Percentiles rank a stretch among this genome's conserved stretches.
Conservation (phyloP, 208 protist genomes). For the Leishmania turanica region DNA sequence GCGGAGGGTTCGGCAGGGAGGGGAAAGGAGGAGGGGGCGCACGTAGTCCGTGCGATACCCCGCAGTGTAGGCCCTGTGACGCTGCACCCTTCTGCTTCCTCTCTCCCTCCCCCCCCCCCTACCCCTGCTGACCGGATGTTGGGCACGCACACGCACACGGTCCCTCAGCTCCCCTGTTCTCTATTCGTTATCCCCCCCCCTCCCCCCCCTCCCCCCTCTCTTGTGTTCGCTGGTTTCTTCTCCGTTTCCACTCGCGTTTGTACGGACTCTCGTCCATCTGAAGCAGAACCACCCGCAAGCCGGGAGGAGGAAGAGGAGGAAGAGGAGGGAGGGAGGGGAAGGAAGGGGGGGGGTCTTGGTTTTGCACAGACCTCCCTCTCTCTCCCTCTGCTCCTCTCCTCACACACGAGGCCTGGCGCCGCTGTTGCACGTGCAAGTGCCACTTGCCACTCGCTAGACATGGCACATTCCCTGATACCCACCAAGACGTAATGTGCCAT, state of each 20-base stretch:
- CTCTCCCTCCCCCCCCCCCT: background rate
- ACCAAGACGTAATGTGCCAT: background rate
- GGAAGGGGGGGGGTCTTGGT: background rate
- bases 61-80: background rate
- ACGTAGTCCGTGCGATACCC: background rate
- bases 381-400: background rate
- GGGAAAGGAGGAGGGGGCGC: background rate
- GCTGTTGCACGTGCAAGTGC: background rate
- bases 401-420: background rate
- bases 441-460: background rate
- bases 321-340: no score
- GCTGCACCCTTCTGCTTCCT: background rate
- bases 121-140: background rate
- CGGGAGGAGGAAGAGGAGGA: background rate
- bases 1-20: background rate
- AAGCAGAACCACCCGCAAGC: background rate
- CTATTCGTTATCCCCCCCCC: background rate
- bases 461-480: background rate
- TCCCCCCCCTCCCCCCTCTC: background rate
- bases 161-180: background rate
- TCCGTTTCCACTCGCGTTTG: background rate
- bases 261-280: conserved; percentile 2
- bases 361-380: background rate
- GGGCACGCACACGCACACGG: background rate
- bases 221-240: background rate